Percentiles rank a stretch among this genome's conserved stretches.
Conservation (phyloP, 2,329 filamentous ascomycete genomes). For the Cytospora leucostoma region DNA sequence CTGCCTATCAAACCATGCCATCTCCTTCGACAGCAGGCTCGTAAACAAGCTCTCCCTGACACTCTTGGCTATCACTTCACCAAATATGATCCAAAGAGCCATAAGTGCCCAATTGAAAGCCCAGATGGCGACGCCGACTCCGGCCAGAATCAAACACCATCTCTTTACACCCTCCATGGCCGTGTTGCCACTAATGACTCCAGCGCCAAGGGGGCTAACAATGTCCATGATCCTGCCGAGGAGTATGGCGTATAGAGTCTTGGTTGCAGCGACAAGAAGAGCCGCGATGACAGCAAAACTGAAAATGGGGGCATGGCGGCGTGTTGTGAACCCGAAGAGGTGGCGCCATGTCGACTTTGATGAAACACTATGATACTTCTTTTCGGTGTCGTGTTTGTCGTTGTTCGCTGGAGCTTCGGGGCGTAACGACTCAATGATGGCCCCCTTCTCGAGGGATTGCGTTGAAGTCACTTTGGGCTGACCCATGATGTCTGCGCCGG, state of each 20-base stretch:
- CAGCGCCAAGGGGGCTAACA: constrained; percentile 66
- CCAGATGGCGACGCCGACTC: constrained; percentile 67
- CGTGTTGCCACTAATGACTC: constrained; percentile 47
- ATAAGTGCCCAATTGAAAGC: constrained; percentile 68
- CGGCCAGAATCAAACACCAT: constrained; percentile 64
- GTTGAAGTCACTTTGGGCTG: neutral
- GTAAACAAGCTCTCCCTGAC: constrained; percentile 67
- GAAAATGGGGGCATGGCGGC: constrained; percentile 58
- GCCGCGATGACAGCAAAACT: constrained; percentile 57
- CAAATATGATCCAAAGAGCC: constrained; percentile 72
- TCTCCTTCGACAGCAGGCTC: constrained; percentile 69
- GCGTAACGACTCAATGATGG: neutral
- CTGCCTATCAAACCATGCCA: constrained; percentile 79
- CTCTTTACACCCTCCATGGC: constrained; percentile 58
- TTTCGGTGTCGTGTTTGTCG: neutral
- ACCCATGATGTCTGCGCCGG: neutral
- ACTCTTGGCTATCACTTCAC: constrained; percentile 74
- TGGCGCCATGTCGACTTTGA: constrained; percentile 35
- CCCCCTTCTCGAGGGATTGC: neutral
- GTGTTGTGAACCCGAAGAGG: constrained; percentile 74
- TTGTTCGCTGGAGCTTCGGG: neutral
- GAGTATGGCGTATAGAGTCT: constrained; percentile 67
- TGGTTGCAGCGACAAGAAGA: constrained; percentile 60
- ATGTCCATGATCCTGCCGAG: constrained; percentile 74
- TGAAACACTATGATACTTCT: neutral